Evolutionary conservation across 768 basidiomycete genomes (phyloP), one percentile per base, ranked within the genome.

Genomic region (Leucogyrophana mollusca): DNA sequence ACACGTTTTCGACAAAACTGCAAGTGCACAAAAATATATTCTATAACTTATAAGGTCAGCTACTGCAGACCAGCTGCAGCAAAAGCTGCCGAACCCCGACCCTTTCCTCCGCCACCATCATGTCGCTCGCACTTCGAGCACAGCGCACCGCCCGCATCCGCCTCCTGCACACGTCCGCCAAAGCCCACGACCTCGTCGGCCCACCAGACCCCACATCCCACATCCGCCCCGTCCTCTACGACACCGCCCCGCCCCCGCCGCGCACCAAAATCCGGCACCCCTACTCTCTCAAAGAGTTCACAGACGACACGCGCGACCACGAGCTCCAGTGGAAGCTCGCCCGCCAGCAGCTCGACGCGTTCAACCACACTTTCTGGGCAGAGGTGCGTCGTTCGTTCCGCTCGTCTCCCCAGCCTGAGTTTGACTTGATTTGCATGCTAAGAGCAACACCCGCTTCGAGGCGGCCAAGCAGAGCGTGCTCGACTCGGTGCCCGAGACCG

Each of bases 371-470:
- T 14, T 93, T 90, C 61, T 93, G 90, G 90, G 65, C 79, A 43
- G 83, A 91, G 44, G 90, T 91, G 59, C 54, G 87, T 75, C n/a
- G 10, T 30, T 2, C 9, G 22, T 18, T 32, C 27, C 20, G 22
- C 4, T n/a, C 5, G 16, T 56, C n/a, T 10, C 18, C 18, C 17
- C 24, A 32, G 25, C 24, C 34, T 33, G 30, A 35, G 35, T 55
- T 38, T 51, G 45, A 51, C 21, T 6, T 11, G 34, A 38, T 27
- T 25, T 35, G 17, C 25, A 35, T 18, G 21, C 49, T n/a, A 56
- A 93, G 90, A 87, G 79, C 60, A 93, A 93, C 60, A 71, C 75
- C 9, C 83, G 90, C n/a, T 92, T 90, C 59, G 81, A 88, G 58
- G 72, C 76, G 8, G 87, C 80, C 25, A 87, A 85, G 65, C 65